Conservation (phyloP, 192 early-diverging fungal genomes). For the Linnemannia hyalina region DNA sequence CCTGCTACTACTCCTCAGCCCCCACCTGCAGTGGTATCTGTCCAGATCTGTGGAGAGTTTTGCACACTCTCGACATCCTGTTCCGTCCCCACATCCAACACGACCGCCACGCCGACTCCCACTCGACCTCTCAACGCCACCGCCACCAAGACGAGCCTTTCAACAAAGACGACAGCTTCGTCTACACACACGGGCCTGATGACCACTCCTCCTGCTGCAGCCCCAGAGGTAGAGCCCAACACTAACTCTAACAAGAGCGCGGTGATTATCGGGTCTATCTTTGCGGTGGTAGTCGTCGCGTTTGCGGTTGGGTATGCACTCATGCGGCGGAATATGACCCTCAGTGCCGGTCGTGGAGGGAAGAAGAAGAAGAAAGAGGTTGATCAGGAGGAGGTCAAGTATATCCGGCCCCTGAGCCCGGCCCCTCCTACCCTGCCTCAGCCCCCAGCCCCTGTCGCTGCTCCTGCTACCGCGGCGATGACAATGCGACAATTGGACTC, state of each 20-base stretch:
- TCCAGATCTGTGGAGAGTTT: not conserved
- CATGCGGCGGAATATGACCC: slow-evolving; percentile 13
- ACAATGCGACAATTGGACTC: not conserved
- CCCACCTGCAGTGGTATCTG: not conserved
- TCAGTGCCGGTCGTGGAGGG: not conserved
- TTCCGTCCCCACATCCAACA: not conserved
- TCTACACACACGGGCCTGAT: not conserved
- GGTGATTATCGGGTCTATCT: slow-evolving; percentile 17
- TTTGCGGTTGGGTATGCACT: slow-evolving; percentile 6
- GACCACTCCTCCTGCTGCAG: not conserved
- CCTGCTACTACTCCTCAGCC: not conserved
- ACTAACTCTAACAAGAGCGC: not conserved
- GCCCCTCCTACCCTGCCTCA: not conserved
- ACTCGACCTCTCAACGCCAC: not conserved
- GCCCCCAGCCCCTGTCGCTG: not conserved
- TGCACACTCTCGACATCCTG: not conserved
- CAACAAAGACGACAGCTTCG: not conserved
- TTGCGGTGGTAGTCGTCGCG: not conserved
- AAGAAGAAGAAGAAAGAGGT: not conserved
- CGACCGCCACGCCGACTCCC: not conserved
- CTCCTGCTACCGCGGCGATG: not conserved
- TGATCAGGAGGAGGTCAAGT: not conserved
- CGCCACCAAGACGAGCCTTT: not conserved
- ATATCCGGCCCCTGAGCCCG: not conserved
- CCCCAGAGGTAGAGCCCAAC: not conserved